These are phyloP conservation scores for Paramecium caudatum DNA, from an alignment of 73 alveolate genomes.

Conservation along the genomic window DNA sequence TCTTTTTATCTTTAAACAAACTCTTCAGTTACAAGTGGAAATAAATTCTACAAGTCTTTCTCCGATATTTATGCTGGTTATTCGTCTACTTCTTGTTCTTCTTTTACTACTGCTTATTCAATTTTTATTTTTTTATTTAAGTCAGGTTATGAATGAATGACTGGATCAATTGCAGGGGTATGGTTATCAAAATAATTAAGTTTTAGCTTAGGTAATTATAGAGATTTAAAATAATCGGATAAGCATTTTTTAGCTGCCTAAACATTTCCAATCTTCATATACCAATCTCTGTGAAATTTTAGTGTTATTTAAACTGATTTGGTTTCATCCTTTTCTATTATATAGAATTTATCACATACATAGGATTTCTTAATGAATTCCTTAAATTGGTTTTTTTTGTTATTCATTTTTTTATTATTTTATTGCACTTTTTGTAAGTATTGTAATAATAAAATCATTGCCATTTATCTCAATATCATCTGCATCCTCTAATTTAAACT, in stretches of 20 bases:
- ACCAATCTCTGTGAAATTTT: conserved; percentile 32
- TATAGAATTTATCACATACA: not conserved
- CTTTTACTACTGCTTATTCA: conserved; percentile 24
- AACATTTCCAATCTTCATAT: not conserved
- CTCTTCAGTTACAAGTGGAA: conserved; percentile 53
- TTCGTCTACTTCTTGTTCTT: conserved; percentile 5
- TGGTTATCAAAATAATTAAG: not conserved
- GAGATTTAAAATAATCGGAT: not conserved
- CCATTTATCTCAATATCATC: conserved; percentile 56
- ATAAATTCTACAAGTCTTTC: not conserved
- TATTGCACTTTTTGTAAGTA: not conserved
- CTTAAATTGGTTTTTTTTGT: not conserved
- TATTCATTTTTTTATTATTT: not conserved
- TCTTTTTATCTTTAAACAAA: conserved; percentile 46
- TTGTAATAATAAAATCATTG: conserved; percentile 11
- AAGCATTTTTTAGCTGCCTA: not conserved
- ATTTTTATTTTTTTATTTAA: conserved; percentile 2
- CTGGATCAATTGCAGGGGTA: not conserved
- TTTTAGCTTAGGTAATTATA: not conserved
- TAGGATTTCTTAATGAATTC: not conserved
- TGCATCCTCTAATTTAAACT: conserved; percentile 22
- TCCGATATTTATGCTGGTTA: not conserved
- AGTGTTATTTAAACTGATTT: not conserved
- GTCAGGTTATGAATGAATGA: not conserved
- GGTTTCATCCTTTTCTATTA: not conserved